Evolutionary conservation across 208 protist species (phyloP).

Genomic region (Acanthamoeba triangularis): DNA sequence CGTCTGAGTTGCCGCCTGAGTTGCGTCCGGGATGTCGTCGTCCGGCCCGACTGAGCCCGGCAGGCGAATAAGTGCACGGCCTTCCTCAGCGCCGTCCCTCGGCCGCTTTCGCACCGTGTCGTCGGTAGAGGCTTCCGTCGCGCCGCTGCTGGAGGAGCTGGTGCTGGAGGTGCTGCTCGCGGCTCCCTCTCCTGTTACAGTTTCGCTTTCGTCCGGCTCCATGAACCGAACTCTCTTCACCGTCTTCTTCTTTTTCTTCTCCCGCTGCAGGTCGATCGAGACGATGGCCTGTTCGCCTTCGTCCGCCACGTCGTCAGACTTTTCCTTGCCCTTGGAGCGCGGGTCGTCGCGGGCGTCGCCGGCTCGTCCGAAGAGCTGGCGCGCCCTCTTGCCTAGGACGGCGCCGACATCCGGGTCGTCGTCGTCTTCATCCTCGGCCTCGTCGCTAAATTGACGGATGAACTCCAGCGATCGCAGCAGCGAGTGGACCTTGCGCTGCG

Average conservation of each 20-base stretch:
- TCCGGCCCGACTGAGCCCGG: background rate
- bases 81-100: background rate
- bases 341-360: background rate
- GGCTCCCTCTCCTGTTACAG: background rate
- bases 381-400: background rate
- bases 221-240: constrained; percentile 10
- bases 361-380: background rate
- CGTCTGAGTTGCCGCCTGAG: background rate
- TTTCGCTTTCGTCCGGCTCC: background rate
- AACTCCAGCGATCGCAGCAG: constrained; percentile 2
- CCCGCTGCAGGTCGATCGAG: background rate
- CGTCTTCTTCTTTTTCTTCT: background rate
- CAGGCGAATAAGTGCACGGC: background rate
- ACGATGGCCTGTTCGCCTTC: background rate
- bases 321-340: constrained; percentile 14
- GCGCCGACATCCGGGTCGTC: background rate
- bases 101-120: background rate
- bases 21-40: background rate
- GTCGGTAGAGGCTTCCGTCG: too few species aligned
- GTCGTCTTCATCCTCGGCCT: background rate
- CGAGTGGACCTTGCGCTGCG: constrained; percentile 59
- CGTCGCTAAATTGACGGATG: background rate
- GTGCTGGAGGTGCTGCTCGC: too few species aligned
- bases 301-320: background rate
- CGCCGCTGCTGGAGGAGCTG: background rate